These are phyloP conservation scores for Brassica napus DNA, from an alignment of 345 rosid genomes.

Conservation along the genomic window DNA sequence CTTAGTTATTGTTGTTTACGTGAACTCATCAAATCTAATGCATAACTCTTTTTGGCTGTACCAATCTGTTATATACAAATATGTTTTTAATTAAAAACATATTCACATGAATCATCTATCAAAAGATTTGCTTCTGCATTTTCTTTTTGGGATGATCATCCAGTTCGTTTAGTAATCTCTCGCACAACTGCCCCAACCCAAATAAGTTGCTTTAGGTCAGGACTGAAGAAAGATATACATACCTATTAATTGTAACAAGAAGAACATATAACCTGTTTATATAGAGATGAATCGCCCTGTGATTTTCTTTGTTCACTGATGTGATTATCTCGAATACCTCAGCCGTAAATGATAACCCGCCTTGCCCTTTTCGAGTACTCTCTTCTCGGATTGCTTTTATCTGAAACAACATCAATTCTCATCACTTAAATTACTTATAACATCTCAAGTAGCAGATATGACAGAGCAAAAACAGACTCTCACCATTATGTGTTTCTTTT, in stretches of 20 bases:
- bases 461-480: too few relatives aligned
- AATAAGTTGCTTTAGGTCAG: neutral
- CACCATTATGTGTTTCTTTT: constrained; percentile 52
- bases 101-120: too few relatives aligned
- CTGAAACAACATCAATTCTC: constrained; percentile 40
- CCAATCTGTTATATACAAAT: too few relatives aligned
- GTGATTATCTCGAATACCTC: constrained; percentile 81
- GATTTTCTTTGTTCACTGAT: constrained; percentile 73
- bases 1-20: neutral
- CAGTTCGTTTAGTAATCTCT: constrained; percentile 59
- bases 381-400: constrained; percentile 67
- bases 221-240: neutral
- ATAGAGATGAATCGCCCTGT: constrained; percentile 60
- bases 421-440: neutral
- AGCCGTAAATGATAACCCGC: constrained; percentile 59
- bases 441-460: neutral
- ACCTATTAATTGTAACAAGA: neutral
- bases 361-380: constrained; percentile 27
- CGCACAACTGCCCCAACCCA: constrained; percentile 57
- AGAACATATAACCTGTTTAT: constrained; percentile 56
- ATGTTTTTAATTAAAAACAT: too few relatives aligned
- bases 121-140: neutral
- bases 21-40: neutral
- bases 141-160: constrained; percentile 36
- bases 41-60: too few relatives aligned